Evolutionary conservation across 2,329 filamentous ascomycete genomes (phyloP), one percentile per base, ranked within the genome.

Genomic region (Talaromyces sp.): DNA sequence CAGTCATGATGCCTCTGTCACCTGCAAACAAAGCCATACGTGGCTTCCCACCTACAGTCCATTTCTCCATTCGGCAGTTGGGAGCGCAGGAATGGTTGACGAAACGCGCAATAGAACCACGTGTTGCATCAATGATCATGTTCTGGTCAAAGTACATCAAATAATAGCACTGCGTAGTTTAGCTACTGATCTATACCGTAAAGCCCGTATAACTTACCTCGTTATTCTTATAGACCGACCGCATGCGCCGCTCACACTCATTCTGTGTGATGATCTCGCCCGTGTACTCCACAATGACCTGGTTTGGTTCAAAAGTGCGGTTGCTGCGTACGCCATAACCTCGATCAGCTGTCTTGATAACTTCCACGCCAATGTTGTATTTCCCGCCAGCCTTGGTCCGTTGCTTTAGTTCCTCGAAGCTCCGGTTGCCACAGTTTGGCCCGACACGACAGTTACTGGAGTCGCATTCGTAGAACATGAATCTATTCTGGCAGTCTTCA

Each of bases 61-160:
- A 97, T 77, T 97, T 98, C 73, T 96, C 92, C 93, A 99, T 98
- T 68, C 90, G 88, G 79, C 94, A 98, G 75, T 99, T 99, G 2
- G 95, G 95, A 65, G 91, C 90, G 79, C 95, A 99, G 19, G 93
- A 97, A 77, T 99, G 95, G 75, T 99, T 99, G 76, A 99, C 93
- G 77, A 99, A 99, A 64, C 95, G 90, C 72, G 95, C 94, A 78
- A 98, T 96, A 69, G 92, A 96, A 72, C 95, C 95, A 64, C 92
- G 92, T 33, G 93, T 97, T 39, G 94, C 95, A 80, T 99, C 95
- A 69, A 99, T 96, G 72, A 98, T 96, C 88, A 98, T 95, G 77
- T 96, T 95, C 77, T 97, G 93, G 74, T 98, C 93, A 75, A 98
- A 97, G 64, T 92, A 93, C 95, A 99, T 99, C 59, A 99, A 83